Evolutionary conservation across 441 rosid genomes (phyloP).

Genomic region (Lepidium campestre): DNA sequence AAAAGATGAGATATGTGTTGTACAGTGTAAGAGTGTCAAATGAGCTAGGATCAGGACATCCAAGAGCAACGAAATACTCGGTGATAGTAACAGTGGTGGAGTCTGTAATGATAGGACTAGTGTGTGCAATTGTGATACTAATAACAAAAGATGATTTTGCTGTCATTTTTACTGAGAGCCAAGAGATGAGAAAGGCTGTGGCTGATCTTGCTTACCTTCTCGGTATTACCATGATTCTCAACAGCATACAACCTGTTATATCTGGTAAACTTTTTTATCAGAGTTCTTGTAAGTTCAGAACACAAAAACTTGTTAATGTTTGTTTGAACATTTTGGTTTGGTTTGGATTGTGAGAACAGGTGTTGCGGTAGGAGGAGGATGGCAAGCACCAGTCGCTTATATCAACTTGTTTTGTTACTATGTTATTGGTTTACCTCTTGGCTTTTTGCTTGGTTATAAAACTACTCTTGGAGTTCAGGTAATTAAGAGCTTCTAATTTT

Average conservation of each 20-base stretch:
- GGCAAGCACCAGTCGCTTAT: constrained; percentile 87
- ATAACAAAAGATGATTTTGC: constrained; percentile 53
- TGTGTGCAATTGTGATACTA: constrained; percentile 45
- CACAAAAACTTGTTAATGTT: too few relatives aligned
- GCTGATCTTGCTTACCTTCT: constrained; percentile 65
- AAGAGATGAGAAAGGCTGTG: constrained; percentile 56
- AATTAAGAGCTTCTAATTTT: background rate
- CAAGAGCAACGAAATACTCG: constrained; percentile 77
- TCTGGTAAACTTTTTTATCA: constrained; percentile 38
- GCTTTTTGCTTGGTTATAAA: constrained; percentile 72
- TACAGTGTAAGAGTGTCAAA: constrained; percentile 77
- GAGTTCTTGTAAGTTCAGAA: too few relatives aligned
- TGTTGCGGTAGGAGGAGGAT: constrained; percentile 91
- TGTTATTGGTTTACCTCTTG: constrained; percentile 63
- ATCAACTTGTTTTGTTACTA: constrained; percentile 77
- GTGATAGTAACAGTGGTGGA: constrained; percentile 48
- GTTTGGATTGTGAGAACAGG: constrained; percentile 32
- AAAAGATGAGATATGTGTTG: background rate
- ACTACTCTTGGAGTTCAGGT: constrained; percentile 65
- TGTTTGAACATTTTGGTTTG: background rate
- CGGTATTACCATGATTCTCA: constrained; percentile 73
- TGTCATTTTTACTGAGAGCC: constrained; percentile 55
- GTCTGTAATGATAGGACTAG: constrained; percentile 55
- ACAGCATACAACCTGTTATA: constrained; percentile 81
- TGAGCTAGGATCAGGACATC: constrained; percentile 79